Base-by-base conservation (phyloP, 177 flowering plant genomes). In the Telopea speciosissima region DNA sequence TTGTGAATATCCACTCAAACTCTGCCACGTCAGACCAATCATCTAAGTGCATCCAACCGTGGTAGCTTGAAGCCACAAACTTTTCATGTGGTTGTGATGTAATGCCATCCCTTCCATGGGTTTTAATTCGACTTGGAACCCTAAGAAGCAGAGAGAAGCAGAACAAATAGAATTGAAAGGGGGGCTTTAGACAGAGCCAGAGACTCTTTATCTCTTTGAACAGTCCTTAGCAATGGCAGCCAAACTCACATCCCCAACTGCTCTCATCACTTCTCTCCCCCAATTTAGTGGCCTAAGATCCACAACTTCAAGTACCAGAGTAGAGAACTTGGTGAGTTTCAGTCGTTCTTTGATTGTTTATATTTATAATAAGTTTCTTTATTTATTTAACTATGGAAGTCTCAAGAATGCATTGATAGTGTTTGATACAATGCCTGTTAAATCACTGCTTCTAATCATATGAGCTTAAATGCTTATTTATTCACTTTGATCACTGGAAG, bases 241-340 rank as follows among this genome's bases (percentile, higher is more conserved):
- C 60, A 73, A 64, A 42, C 67, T 76, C 23, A n/a, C 56, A 36
- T 72, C 78, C 8, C 31, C 83, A 33, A 45, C 77, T 24, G 66
- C 80, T 40, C 75, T 81, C 71, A 76, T 80, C 82, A 83, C 87
- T 52, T 77, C 91, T 66, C 82, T 91, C 63, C 96, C 97, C 1
- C 89, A 86, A 33, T 88, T 89, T 88, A 85, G 63, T 78, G 97
- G 95, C 5, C 89, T 93, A 3, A 86, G 78, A 72, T 69, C 88
- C 81, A 74, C 74, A 17, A 14, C 81, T 54, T 70, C 85, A 33
- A 45, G 67, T 24, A 65, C 79, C 42, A 87, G 81, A 36, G 80
- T 76, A 0, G 73, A 71, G 65, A 77, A 74, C 75, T 66, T 84
- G 89, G 93, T 92, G 1, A 78, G 81, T 74, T 6, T 62, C 62